Evolutionary conservation across 345 rosid genomes (phyloP), one percentile per base, ranked within the genome.

Genomic region (Heritiera littoralis): DNA sequence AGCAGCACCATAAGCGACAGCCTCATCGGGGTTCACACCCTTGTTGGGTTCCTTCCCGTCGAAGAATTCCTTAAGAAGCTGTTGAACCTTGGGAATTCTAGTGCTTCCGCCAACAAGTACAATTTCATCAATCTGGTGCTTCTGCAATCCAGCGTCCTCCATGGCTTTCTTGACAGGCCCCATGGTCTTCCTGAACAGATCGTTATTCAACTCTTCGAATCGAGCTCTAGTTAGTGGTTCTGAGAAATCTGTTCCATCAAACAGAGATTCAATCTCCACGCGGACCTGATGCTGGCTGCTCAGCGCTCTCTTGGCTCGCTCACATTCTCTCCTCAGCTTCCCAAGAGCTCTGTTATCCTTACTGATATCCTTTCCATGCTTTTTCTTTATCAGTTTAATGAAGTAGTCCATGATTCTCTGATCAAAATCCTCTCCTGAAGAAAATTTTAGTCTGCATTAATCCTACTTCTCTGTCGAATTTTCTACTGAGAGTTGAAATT

Each of bases 51-150:
- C 72, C 14, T 68, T 68, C 1, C 72, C 72, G 20, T 45, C 72
- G 2, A 45, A 68, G 18, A 43, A 68, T 13, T 68, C 54, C 54
- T 68, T 68, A 20, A 68, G 72, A 28, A 68, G 72, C 18, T 68
- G 72, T 68, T 68, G 72, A 68, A 68, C 72, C 32, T 43, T 68
- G 1, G 54, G 72, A 45, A 68, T 68, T 68, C 72, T n/a, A 43
- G 72, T 68, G 72, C 72, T 68, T 11, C 72, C 72, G 45, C 72
- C 72, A 45, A 68, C 72, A 68, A 68, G 35, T n/a, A 68, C 72
- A 68, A 68, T 45, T 48, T 68, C 72, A n/a, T 68, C 72, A 11
- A 68, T 68, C 49, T 68, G 72, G 72, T 68, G 28, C 72, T 68
- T 68, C 35, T 43, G 52, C 72, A 43, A 45, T n/a, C 54, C 32